Conservation (phyloP, 768 basidiomycete genomes). For the Termitomyces sp. region DNA sequence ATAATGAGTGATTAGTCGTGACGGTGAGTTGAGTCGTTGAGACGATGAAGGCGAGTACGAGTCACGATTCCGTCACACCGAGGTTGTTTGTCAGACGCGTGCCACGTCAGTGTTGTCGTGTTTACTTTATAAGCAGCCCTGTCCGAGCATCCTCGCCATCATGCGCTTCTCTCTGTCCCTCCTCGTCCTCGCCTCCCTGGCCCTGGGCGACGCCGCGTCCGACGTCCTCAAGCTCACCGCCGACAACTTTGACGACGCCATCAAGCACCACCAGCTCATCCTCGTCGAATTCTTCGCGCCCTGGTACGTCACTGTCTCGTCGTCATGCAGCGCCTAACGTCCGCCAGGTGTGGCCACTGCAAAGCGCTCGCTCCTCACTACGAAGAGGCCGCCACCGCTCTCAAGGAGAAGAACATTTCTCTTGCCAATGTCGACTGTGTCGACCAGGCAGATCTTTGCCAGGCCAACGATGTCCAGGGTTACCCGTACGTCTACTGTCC, state of each 20-base stretch:
- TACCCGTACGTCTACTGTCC: conserved; percentile 69
- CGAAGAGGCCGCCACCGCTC: conserved; percentile 86
- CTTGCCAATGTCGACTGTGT: conserved; percentile 98
- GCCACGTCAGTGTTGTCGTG: conserved; percentile 40
- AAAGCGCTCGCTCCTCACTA: conserved; percentile 93
- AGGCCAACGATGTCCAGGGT: conserved; percentile 80
- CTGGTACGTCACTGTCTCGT: conserved; percentile 40
- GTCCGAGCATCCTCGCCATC: conserved; percentile 20
- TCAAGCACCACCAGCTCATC: conserved; percentile 65
- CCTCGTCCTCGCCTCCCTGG: conserved; percentile 45
- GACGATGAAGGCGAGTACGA: no score
- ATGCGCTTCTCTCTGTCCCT: conserved; percentile 68
- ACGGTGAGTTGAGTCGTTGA: no score
- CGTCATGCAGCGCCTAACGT: neutral
- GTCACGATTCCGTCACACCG: no score
- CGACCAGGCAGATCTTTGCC: conserved; percentile 88
- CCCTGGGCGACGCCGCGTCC: conserved; percentile 53
- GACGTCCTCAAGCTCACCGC: conserved; percentile 81
- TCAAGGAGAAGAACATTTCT: conserved; percentile 88
- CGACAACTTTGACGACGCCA: conserved; percentile 59
- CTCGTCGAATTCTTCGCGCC: conserved; percentile 96
- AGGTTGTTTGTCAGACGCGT: conserved; percentile 13
- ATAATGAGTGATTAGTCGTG: no score
- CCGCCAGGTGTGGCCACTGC: conserved; percentile 88
- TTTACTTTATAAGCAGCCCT: conserved; percentile 23